phyloP scores from a whole-genome alignment of 1,284 basidiomycete genomes.

The Sporisorium graminicola region DNA sequence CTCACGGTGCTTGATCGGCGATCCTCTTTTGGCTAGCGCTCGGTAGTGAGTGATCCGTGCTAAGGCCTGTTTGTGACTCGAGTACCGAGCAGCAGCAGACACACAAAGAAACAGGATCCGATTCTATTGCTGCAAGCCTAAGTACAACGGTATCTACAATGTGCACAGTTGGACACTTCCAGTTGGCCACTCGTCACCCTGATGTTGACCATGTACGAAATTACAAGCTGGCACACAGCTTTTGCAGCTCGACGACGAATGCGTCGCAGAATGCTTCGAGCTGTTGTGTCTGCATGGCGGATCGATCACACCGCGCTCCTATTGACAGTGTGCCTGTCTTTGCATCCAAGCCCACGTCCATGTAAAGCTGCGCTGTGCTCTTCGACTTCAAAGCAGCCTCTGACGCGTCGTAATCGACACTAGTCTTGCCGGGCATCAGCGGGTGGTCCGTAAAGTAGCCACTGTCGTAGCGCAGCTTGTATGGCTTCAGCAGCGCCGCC shows the following conservation, averaged over 20 bases:
- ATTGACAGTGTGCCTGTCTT: slow-evolving; percentile 4
- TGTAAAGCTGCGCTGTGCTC: slow-evolving; percentile 13
- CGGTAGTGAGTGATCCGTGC: too few species aligned
- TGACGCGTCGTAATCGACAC: not conserved
- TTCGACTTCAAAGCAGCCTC: not conserved
- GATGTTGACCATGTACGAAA: not conserved
- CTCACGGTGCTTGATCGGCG: too few species aligned
- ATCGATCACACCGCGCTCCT: slow-evolving; percentile 17
- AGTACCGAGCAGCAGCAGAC: too few species aligned
- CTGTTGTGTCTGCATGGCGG: slow-evolving; percentile 6
- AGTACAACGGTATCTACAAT: too few species aligned
- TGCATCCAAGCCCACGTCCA: slow-evolving; percentile 21
- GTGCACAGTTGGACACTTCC: too few species aligned
- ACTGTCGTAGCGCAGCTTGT: slow-evolving; percentile 12
- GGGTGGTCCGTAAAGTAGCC: slow-evolving; percentile 22
- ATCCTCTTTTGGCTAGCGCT: too few species aligned
- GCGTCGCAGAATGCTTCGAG: slow-evolving; percentile 10
- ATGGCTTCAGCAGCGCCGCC: slow-evolving; percentile 1
- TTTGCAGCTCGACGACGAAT: slow-evolving; percentile 11
- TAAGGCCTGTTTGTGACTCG: too few species aligned
- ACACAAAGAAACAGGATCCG: too few species aligned
- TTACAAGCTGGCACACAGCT: not conserved
- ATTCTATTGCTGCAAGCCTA: too few species aligned
- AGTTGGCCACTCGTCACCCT: too few species aligned
- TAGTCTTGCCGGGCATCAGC: slow-evolving; percentile 11